Evolutionary conservation across 2,329 filamentous ascomycete species (phyloP).

Genomic region (Diplodia sapinea): DNA sequence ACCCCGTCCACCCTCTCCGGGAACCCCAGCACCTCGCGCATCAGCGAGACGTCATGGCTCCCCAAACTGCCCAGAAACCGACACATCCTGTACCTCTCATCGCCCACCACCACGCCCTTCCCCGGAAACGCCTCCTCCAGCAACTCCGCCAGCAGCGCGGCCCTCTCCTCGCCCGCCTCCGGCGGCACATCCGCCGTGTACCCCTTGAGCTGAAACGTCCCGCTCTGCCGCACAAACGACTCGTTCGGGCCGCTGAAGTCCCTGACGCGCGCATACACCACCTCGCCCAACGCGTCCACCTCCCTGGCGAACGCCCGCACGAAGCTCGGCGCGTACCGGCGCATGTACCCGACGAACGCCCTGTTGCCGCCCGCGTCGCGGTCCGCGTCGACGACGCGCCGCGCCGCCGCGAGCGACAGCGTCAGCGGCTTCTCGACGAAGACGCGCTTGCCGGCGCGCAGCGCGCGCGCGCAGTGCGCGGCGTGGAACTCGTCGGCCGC

Average conservation of each 20-base stretch:
- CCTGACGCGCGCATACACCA: slow-evolving; percentile 61
- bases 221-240: slow-evolving; percentile 56
- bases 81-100: slow-evolving; percentile 42
- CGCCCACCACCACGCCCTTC: slow-evolving; percentile 37
- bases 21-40: slow-evolving; percentile 28
- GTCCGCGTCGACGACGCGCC: slow-evolving; percentile 59
- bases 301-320: slow-evolving; percentile 59
- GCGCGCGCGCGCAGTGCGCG: slow-evolving; percentile 57
- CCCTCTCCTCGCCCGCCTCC: slow-evolving; percentile 37
- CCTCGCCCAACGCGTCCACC: slow-evolving; percentile 56
- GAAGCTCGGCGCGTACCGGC: slow-evolving; percentile 65
- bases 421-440: slow-evolving; percentile 67
- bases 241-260: slow-evolving; percentile 63
- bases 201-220: slow-evolving; percentile 55
- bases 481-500: slow-evolving; percentile 63
- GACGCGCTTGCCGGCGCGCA: slow-evolving; percentile 61
- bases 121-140: slow-evolving; percentile 45
- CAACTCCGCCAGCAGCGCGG: slow-evolving; percentile 38
- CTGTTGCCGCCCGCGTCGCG: slow-evolving; percentile 47
- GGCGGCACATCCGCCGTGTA: slow-evolving; percentile 46
- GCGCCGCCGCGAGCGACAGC: slow-evolving; percentile 54
- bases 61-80: slow-evolving; percentile 57
- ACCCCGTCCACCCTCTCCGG: slow-evolving; percentile 27
- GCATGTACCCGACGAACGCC: slow-evolving; percentile 66
- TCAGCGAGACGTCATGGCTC: slow-evolving; percentile 47